Percentiles rank a stretch among this genome's conserved stretches.
phyloP scores from a whole-genome alignment of 306 rosid species.

The Vicia faba region DNA sequence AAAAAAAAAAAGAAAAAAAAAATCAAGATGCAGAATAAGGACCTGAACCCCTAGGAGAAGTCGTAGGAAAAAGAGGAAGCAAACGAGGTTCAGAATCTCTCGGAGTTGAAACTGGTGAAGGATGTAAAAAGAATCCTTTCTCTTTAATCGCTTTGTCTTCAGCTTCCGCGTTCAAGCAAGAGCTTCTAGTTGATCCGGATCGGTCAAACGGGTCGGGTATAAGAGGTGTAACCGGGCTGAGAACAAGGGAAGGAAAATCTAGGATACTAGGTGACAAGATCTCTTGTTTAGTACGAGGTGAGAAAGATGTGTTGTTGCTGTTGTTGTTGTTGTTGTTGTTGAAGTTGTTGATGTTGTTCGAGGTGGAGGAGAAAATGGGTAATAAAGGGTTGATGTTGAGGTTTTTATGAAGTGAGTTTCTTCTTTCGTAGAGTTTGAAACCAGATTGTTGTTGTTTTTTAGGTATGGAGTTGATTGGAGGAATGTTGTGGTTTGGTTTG shows the following conservation, averaged over 20 bases:
- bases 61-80: conserved; percentile 86
- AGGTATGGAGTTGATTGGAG: conserved; percentile 68
- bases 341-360: not conserved
- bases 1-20: not conserved
- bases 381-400: conserved; percentile 66
- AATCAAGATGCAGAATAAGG: conserved; percentile 51
- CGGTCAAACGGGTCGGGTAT: conserved; percentile 83
- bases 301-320: conserved; percentile 40
- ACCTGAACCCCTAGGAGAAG: conserved; percentile 86
- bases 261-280: conserved; percentile 90
- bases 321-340: not conserved
- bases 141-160: conserved; percentile 88
- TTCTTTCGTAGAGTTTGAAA: conserved; percentile 84
- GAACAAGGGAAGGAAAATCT: conserved; percentile 74
- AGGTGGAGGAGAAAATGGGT: conserved; percentile 36
- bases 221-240: conserved; percentile 91
- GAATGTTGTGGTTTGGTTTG: conserved; percentile 60
- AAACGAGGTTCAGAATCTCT: conserved; percentile 76
- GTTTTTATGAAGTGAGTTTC: conserved; percentile 65
- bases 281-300: conserved; percentile 67
- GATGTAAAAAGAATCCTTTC: conserved; percentile 83
- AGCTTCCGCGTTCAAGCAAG: conserved; percentile 46
- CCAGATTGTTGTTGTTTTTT: conserved; percentile 59
- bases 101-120: conserved; percentile 77
- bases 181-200: conserved; percentile 37